phyloP scores from a whole-genome alignment of 139 green algal genomes.

The Coelastrella sp. region DNA sequence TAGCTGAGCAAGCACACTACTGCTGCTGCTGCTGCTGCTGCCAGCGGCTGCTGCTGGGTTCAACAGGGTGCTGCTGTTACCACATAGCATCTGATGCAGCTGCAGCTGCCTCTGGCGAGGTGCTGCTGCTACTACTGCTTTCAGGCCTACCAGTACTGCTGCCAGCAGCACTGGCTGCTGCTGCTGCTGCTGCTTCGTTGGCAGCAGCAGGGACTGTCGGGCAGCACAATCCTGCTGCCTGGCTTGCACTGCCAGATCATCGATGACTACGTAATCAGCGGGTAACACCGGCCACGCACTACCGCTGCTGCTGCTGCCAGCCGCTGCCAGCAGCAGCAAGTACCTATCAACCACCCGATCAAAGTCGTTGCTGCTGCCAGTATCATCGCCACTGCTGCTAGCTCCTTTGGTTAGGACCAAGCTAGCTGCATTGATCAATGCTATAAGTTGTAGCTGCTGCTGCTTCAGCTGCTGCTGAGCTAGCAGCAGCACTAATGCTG shows the following conservation, averaged over 20 bases:
- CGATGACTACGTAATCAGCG: background rate
- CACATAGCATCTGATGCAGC: slow-evolving; percentile 23
- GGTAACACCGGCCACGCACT: slow-evolving; percentile 9
- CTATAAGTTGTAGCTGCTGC: slow-evolving; percentile 12
- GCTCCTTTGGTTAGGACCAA: background rate
- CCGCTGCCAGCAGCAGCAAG: background rate
- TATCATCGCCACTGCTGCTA: background rate
- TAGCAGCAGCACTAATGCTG: background rate
- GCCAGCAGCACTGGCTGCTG: slow-evolving; percentile 22
- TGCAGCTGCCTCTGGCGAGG: slow-evolving; percentile 22
- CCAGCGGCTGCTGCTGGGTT: slow-evolving; percentile 10
- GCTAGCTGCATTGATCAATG: background rate
- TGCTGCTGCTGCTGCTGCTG: slow-evolving; percentile 36
- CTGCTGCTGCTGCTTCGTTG: slow-evolving; percentile 24
- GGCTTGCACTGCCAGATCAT: background rate
- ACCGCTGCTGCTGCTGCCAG: background rate
- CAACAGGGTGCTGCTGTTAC: background rate
- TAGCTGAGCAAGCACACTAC: background rate
- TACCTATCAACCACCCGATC: background rate
- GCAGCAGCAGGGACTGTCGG: too few species aligned
- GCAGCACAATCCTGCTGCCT: too few species aligned
- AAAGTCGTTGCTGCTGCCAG: slow-evolving; percentile 13
- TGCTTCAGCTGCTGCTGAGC: slow-evolving; percentile 1
- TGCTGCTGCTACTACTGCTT: background rate
- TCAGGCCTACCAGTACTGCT: slow-evolving; percentile 14